Percentiles rank a stretch among this genome's conserved stretches.
Evolutionary conservation across 352 stramenopile species (phyloP).

Genomic region (Pythium volutum): DNA sequence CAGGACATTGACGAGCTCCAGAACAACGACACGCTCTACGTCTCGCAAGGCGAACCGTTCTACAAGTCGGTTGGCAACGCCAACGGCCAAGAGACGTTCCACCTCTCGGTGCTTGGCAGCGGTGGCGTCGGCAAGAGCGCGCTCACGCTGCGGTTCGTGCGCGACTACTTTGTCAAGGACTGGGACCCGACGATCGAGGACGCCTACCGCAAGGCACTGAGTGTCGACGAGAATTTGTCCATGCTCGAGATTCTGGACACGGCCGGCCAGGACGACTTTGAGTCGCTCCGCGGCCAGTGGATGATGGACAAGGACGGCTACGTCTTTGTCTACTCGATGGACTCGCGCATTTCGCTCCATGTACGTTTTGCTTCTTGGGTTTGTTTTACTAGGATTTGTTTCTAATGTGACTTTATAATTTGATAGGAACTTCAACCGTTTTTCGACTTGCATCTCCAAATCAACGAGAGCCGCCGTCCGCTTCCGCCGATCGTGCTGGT

Average conservation of each 20-base stretch:
- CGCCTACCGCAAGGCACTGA: conserved; percentile 87
- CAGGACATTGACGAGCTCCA: conserved; percentile 84
- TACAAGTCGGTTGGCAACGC: conserved; percentile 70
- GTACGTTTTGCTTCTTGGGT: conserved; percentile 35
- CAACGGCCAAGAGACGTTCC: conserved; percentile 79
- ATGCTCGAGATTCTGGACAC: conserved; percentile 92
- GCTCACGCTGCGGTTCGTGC: conserved; percentile 87
- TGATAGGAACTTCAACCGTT: conserved; percentile 87
- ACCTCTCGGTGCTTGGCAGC: conserved; percentile 85
- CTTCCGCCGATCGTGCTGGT: conserved; percentile 85
- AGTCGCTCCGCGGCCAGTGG: conserved; percentile 83
- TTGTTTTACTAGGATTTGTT: too few species aligned
- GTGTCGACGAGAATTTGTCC: conserved; percentile 78
- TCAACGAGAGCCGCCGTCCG: conserved; percentile 79
- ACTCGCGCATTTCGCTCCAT: conserved; percentile 84
- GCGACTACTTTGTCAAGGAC: conserved; percentile 90
- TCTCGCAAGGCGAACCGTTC: conserved; percentile 82
- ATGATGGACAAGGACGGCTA: conserved; percentile 92
- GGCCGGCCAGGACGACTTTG: conserved; percentile 89
- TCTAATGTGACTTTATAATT: too few species aligned
- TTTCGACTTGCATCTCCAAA: conserved; percentile 86
- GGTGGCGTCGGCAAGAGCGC: conserved; percentile 91
- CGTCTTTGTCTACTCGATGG: conserved; percentile 91
- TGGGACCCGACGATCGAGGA: conserved; percentile 92
- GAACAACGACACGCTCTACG: conserved; percentile 88